These are phyloP conservation scores for Pinus albicaulis DNA, from an alignment of 75 land plant species.

Conservation along the genomic window DNA sequence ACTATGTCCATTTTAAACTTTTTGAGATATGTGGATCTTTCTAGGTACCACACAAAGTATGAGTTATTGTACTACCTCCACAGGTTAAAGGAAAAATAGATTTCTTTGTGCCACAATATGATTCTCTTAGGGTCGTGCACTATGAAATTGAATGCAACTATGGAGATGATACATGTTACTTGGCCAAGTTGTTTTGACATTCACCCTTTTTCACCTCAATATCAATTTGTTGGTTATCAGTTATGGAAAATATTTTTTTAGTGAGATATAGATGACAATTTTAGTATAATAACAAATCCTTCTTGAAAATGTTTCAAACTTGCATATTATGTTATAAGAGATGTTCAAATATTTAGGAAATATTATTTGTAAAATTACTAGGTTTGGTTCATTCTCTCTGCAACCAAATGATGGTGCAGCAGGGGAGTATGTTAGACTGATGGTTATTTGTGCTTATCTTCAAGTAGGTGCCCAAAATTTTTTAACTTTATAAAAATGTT, in stretches of 20 bases:
- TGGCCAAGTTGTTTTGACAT: constrained; percentile 52
- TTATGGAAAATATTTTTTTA: constrained; percentile 1
- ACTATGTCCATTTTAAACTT: neutral
- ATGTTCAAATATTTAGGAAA: constrained; percentile 43
- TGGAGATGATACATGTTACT: constrained; percentile 56
- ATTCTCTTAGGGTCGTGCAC: constrained; percentile 47
- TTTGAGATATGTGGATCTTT: neutral
- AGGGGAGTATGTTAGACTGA: constrained; percentile 49
- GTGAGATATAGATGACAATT: neutral
- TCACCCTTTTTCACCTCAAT: constrained; percentile 46
- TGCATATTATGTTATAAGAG: constrained; percentile 20
- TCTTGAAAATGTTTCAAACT: neutral
- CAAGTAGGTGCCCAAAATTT: constrained; percentile 17
- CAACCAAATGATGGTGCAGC: constrained; percentile 38
- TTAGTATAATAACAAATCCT: neutral
- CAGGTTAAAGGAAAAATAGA: no score
- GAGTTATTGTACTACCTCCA: no score
- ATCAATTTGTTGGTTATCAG: constrained; percentile 46
- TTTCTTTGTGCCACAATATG: neutral
- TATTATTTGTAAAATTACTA: constrained; percentile 39
- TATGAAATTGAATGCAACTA: constrained; percentile 58
- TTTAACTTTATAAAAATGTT: neutral
- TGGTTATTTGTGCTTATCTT: constrained; percentile 59
- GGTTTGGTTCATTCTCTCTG: constrained; percentile 25
- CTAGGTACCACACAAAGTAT: no score